Conservation (phyloP, 495 filamentous ascomycete genomes). For the Tuber magnatum region DNA sequence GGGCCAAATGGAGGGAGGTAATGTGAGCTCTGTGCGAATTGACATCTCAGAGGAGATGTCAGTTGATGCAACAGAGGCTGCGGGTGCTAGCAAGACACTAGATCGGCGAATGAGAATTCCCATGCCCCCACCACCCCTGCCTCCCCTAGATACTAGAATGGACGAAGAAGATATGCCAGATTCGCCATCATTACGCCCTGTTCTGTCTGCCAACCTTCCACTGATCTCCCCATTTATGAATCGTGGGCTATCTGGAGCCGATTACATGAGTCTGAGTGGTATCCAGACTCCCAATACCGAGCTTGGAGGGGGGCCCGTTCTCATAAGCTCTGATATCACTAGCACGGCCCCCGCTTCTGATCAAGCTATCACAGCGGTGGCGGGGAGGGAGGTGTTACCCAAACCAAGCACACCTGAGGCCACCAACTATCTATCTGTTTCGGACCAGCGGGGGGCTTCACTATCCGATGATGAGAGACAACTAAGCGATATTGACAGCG, state of each 20-base stretch:
- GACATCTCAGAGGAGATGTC: slow-evolving; percentile 22
- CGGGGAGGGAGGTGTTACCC: slow-evolving; percentile 11
- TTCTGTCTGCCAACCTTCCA: slow-evolving; percentile 37
- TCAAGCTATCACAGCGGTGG: not conserved
- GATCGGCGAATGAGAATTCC: slow-evolving; percentile 13
- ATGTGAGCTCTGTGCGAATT: not conserved
- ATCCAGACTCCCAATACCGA: not conserved
- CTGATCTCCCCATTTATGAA: slow-evolving; percentile 38
- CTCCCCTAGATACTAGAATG: slow-evolving; percentile 18
- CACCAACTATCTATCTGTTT: slow-evolving; percentile 1
- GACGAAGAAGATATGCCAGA: slow-evolving; percentile 16
- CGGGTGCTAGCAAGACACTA: not conserved
- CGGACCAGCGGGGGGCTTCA: slow-evolving; percentile 26
- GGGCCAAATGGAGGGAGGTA: not conserved
- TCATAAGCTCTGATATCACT: not conserved
- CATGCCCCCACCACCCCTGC: slow-evolving; percentile 37
- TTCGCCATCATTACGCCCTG: slow-evolving; percentile 37
- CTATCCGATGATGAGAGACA: slow-evolving; percentile 26
- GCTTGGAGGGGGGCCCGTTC: not conserved
- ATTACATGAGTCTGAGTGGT: slow-evolving; percentile 19
- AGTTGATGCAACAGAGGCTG: slow-evolving; percentile 12
- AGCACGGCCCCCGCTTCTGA: slow-evolving; percentile 5
- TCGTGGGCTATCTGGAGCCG: slow-evolving; percentile 24
- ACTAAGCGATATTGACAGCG: slow-evolving; percentile 27
- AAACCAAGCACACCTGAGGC: slow-evolving; percentile 8